A percentile compares a stretch with the other conserved stretches of the same genome.
Evolutionary conservation across 2,329 filamentous ascomycete species (phyloP).

Genomic region (Tolypocladium ophioglossoides): DNA sequence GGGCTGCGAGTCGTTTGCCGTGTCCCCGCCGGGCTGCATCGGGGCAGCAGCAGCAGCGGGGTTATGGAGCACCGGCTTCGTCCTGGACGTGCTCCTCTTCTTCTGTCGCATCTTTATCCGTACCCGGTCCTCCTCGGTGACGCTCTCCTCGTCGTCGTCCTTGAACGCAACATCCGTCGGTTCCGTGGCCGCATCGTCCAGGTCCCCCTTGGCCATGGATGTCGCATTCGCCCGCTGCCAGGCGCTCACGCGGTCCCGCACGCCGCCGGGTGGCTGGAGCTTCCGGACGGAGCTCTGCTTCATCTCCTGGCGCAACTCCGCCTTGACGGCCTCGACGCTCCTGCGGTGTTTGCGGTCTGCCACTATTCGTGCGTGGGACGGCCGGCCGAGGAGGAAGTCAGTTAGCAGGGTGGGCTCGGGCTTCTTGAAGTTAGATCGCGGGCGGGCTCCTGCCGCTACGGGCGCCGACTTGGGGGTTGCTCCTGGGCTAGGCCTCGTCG

Average conservation of each 20-base stretch:
- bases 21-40: constrained; percentile 9
- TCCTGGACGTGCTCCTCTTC: constrained; percentile 23
- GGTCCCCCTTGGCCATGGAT: constrained; percentile 43
- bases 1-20: constrained; percentile 19
- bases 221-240: constrained; percentile 75
- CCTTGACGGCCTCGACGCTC: constrained; percentile 49
- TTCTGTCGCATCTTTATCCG: constrained; percentile 44
- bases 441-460: constrained; percentile 19
- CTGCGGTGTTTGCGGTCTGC: constrained; percentile 43
- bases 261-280: constrained; percentile 53
- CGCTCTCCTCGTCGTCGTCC: constrained; percentile 44
- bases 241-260: constrained; percentile 67
- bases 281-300: constrained; percentile 46
- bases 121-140: constrained; percentile 49
- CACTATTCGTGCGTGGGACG: constrained; percentile 42
- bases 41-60: constrained; percentile 14
- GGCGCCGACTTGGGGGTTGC: constrained; percentile 33
- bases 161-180: constrained; percentile 52
- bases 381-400: constrained; percentile 48
- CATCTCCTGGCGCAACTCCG: constrained; percentile 40
- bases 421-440: constrained; percentile 28
- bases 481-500: constrained; percentile 6
- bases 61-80: constrained; percentile 12
- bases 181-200: constrained; percentile 42
- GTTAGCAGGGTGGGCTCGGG: constrained; percentile 35